phyloP scores from a whole-genome alignment of 139 green algal species.

The Chlamydomonas sphaeroides region DNA sequence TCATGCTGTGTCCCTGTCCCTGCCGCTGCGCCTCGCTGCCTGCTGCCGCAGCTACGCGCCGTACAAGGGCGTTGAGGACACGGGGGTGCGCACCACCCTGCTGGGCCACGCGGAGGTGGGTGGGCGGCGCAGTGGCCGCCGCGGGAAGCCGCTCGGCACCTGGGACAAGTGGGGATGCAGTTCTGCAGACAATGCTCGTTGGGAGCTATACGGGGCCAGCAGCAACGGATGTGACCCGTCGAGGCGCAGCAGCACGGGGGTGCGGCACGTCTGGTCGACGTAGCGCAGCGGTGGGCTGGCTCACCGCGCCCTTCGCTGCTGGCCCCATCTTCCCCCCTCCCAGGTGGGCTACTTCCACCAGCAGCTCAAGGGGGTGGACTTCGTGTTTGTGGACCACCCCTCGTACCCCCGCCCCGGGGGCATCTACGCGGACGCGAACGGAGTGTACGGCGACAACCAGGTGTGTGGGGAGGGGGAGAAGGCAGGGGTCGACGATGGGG shows the following conservation, averaged over 20 bases:
- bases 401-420: conserved; percentile 71
- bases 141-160: too few relatives aligned
- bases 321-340: background rate
- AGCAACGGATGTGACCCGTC: too few relatives aligned
- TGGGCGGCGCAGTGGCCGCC: too few relatives aligned
- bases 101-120: conserved; percentile 22
- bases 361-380: conserved; percentile 76
- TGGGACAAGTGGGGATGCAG: too few relatives aligned
- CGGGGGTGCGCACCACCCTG: background rate
- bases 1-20: conserved; percentile 21
- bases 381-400: conserved; percentile 87
- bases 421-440: conserved; percentile 81
- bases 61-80: conserved; percentile 25
- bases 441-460: conserved; percentile 88
- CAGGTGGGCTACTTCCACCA: conserved; percentile 61
- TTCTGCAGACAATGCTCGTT: too few relatives aligned
- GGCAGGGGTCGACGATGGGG: too few relatives aligned
- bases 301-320: background rate
- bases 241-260: too few relatives aligned
- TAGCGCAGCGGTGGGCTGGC: background rate
- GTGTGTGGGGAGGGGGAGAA: too few relatives aligned
- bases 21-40: too few relatives aligned
- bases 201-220: too few relatives aligned
- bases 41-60: conserved; percentile 8
- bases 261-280: background rate